Evolutionary conservation across 768 basidiomycete genomes (phyloP).

Genomic region (Baorangia bicolor): DNA sequence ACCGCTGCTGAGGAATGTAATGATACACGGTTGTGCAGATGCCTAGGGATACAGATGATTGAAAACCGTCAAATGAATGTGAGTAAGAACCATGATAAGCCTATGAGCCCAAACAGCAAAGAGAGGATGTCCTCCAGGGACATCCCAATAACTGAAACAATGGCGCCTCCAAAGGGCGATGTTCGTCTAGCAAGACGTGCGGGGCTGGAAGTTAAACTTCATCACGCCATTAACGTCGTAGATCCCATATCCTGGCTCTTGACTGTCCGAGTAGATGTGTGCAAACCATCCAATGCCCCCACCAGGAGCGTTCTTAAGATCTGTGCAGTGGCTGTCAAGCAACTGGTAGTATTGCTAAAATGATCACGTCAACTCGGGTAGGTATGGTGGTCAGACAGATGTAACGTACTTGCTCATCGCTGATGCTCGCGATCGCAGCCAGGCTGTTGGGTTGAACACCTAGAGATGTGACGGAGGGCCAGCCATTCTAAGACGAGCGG

Average conservation of each 20-base stretch:
- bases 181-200: constrained; percentile 51
- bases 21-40: neutral
- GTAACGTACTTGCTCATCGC: constrained; percentile 56
- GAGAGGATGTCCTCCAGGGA: neutral
- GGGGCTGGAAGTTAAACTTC: constrained; percentile 68
- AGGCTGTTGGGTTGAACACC: constrained; percentile 67
- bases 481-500: constrained; percentile 57
- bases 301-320: constrained; percentile 55
- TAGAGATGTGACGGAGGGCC: constrained; percentile 64
- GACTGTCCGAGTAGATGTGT: constrained; percentile 70
- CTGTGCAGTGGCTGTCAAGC: constrained; percentile 60
- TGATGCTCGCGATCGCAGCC: constrained; percentile 55
- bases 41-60: constrained; percentile 5
- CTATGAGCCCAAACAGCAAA: neutral
- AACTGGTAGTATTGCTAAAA: constrained; percentile 53
- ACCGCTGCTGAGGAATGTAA: neutral
- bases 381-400: neutral
- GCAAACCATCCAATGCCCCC: constrained; percentile 83
- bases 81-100: neutral
- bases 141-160: neutral
- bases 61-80: neutral
- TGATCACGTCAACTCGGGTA: neutral
- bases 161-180: neutral
- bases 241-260: constrained; percentile 71
- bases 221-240: constrained; percentile 45